These are phyloP conservation scores for Phalaenopsis equestris DNA, from an alignment of 106 monocot species.

Conservation along the genomic window DNA sequence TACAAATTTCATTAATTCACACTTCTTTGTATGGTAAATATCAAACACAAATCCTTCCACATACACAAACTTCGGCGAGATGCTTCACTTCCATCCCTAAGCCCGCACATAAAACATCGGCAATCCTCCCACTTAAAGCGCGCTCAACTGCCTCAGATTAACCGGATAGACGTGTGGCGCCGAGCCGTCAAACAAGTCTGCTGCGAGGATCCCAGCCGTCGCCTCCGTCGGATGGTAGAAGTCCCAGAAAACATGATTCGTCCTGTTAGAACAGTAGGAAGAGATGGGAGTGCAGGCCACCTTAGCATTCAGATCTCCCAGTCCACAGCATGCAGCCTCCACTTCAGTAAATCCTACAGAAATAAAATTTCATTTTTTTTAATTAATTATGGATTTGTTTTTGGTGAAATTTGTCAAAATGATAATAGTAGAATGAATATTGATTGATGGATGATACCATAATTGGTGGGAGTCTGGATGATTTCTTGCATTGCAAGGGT, in stretches of 20 bases:
- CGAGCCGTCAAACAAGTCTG: constrained; percentile 9
- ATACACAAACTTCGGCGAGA: neutral
- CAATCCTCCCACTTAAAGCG: neutral
- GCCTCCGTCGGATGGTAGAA: constrained; percentile 15
- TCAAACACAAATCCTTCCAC: neutral
- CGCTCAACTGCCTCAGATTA: constrained; percentile 10
- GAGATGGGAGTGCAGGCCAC: constrained; percentile 14
- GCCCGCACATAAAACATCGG: neutral
- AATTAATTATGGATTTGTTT: neutral
- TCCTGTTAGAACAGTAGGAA: constrained; percentile 12
- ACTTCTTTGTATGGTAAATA: neutral
- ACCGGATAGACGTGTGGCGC: constrained; percentile 12
- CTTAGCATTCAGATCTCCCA: constrained; percentile 21
- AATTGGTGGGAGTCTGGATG: constrained; percentile 10
- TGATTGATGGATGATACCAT: constrained; percentile 10
- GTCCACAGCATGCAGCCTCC: constrained; percentile 23
- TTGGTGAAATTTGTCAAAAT: too few species aligned
- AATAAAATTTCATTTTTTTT: neutral
- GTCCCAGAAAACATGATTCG: constrained; percentile 18
- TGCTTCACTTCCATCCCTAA: constrained; percentile 4
- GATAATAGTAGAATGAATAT: neutral
- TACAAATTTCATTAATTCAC: neutral
- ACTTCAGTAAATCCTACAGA: constrained; percentile 16
- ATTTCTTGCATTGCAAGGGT: neutral
- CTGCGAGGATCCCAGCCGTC: neutral